These are phyloP conservation scores for Fagopyrum tataricum DNA, from an alignment of 148 eudicot genomes.

Conservation along the genomic window DNA sequence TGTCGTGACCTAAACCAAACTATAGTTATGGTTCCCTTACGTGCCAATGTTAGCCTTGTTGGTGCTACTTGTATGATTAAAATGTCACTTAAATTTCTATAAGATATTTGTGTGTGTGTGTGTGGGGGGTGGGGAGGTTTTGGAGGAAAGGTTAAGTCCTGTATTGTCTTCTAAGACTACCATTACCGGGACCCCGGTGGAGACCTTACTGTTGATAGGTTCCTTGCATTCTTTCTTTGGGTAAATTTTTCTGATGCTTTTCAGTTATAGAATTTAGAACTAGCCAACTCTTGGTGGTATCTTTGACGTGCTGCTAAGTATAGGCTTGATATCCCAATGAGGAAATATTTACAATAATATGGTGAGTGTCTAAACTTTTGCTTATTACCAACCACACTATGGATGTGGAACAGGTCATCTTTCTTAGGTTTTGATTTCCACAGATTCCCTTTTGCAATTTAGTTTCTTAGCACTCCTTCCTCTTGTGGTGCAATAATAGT, in stretches of 20 bases:
- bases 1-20: background rate
- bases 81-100: background rate
- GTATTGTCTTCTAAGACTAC: background rate
- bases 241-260: background rate
- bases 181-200: background rate
- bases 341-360: background rate
- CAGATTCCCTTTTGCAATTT: background rate
- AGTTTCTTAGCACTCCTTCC: background rate
- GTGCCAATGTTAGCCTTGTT: background rate
- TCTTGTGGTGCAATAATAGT: background rate
- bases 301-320: background rate
- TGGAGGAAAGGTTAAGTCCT: background rate
- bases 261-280: background rate
- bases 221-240: background rate
- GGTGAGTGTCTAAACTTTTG: background rate
- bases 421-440: background rate
- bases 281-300: background rate
- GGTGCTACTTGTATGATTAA: background rate
- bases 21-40: background rate
- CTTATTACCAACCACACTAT: background rate
- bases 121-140: too few species aligned
- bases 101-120: background rate
- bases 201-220: background rate
- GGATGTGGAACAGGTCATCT: background rate
- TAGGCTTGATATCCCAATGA: background rate